Evolutionary conservation across 805 yeast species (phyloP).

Genomic region (Kazachstania viticola): DNA sequence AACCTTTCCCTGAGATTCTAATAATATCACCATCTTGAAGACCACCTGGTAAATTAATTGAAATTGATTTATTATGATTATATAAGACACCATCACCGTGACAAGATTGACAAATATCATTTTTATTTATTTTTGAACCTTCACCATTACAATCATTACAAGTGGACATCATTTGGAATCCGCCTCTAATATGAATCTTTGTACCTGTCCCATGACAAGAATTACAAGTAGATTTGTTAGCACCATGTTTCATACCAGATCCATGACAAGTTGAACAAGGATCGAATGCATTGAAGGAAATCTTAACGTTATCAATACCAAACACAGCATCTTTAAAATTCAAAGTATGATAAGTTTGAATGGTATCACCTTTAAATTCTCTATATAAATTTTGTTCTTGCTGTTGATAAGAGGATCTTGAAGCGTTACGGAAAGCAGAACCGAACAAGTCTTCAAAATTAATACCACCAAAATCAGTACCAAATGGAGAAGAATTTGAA

Average conservation of each 20-base stretch:
- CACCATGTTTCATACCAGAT: slow-evolving; percentile 68
- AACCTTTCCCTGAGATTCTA: slow-evolving; percentile 82
- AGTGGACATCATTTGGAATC: slow-evolving; percentile 93
- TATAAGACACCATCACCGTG: slow-evolving; percentile 77
- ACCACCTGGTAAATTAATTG: slow-evolving; percentile 81
- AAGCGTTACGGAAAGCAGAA: slow-evolving; percentile 32
- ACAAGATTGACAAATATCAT: slow-evolving; percentile 68
- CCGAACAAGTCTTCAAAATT: slow-evolving; percentile 58
- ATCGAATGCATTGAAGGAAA: slow-evolving; percentile 64
- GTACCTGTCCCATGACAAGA: slow-evolving; percentile 93
- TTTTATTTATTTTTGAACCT: slow-evolving; percentile 62
- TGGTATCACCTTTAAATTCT: slow-evolving; percentile 80
- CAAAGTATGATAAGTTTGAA: slow-evolving; percentile 66
- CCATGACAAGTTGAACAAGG: slow-evolving; percentile 76
- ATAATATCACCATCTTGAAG: slow-evolving; percentile 76
- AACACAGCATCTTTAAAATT: slow-evolving; percentile 79
- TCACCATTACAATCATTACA: slow-evolving; percentile 81
- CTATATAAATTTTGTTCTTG: slow-evolving; percentile 31
- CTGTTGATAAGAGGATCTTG: slow-evolving; percentile 26
- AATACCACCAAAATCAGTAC: slow-evolving; percentile 35
- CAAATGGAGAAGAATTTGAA: slow-evolving; percentile 8
- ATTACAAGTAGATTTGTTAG: slow-evolving; percentile 62
- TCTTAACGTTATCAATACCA: slow-evolving; percentile 52
- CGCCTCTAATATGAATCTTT: slow-evolving; percentile 75
- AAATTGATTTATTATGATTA: slow-evolving; percentile 54